These are phyloP conservation scores for Pyrenophora teres DNA, from an alignment of 2,329 filamentous ascomycete species.

Conservation along the genomic window DNA sequence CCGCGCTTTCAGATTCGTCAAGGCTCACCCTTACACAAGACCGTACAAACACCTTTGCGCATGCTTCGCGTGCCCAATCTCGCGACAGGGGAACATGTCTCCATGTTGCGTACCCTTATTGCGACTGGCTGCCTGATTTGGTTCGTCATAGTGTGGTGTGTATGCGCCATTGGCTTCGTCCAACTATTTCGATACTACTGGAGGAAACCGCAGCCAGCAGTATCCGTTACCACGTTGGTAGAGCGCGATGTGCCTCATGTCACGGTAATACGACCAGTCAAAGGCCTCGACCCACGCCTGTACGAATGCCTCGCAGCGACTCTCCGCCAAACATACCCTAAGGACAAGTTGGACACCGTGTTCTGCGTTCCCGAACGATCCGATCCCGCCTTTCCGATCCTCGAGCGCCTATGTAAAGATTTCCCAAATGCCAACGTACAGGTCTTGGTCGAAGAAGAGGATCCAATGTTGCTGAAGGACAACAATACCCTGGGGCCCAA, in stretches of 20 bases:
- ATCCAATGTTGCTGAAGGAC: constrained; percentile 67
- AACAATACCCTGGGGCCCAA: constrained; percentile 77
- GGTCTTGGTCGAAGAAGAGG: constrained; percentile 81
- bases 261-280: constrained; percentile 90
- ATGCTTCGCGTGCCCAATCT: constrained; percentile 39
- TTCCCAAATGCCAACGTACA: constrained; percentile 73
- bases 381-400: constrained; percentile 77
- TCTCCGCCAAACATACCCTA: constrained; percentile 81
- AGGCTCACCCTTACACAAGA: constrained; percentile 7
- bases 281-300: constrained; percentile 85
- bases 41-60: constrained; percentile 30
- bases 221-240: constrained; percentile 45
- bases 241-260: constrained; percentile 70
- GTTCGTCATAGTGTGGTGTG: constrained; percentile 60
- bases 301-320: constrained; percentile 91
- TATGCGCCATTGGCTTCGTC: constrained; percentile 63
- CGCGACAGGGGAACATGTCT: constrained; percentile 38
- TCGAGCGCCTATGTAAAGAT: constrained; percentile 72
- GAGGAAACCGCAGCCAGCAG: constrained; percentile 50
- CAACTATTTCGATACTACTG: constrained; percentile 64
- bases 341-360: constrained; percentile 73
- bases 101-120: constrained; percentile 44
- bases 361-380: constrained; percentile 77
- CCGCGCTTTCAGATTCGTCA: constrained; percentile 19
- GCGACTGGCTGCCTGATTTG: constrained; percentile 59